A percentile compares a stretch with the other conserved stretches of the same genome.
phyloP scores from a whole-genome alignment of 2,329 filamentous ascomycete species.

The Beauveria pseudobassiana region DNA sequence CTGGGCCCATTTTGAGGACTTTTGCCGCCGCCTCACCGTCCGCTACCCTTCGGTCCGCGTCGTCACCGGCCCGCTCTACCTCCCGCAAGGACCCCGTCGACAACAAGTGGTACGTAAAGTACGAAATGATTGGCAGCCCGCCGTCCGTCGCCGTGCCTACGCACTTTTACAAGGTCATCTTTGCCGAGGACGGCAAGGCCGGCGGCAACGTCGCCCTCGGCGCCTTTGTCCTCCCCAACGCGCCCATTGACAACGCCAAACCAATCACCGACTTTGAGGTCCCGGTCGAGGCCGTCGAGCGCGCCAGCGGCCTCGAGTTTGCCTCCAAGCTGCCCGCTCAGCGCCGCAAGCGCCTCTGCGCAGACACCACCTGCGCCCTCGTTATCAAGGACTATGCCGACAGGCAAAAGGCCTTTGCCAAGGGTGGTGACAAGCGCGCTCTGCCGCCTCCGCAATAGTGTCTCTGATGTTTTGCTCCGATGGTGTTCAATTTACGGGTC shows the following conservation, averaged over 20 bases:
- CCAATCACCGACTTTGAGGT: slow-evolving; percentile 90
- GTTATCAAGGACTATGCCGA: slow-evolving; percentile 72
- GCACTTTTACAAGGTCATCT: slow-evolving; percentile 99
- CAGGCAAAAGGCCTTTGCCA: slow-evolving; percentile 50
- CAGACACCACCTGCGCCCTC: slow-evolving; percentile 77
- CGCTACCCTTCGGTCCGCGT: slow-evolving; percentile 82
- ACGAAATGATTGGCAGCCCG: slow-evolving; percentile 91
- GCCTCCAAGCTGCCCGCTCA: slow-evolving; percentile 66
- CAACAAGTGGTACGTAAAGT: slow-evolving; percentile 90
- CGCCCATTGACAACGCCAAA: slow-evolving; percentile 78
- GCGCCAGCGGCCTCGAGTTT: slow-evolving; percentile 88
- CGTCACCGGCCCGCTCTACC: slow-evolving; percentile 88
- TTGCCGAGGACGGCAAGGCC: slow-evolving; percentile 71
- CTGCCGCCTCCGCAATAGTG: slow-evolving; percentile 14
- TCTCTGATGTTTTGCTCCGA: no score
- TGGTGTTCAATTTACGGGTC: not conserved
- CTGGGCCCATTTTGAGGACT: slow-evolving; percentile 98
- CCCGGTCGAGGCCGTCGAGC: slow-evolving; percentile 84
- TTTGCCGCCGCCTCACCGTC: slow-evolving; percentile 75
- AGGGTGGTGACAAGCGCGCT: slow-evolving; percentile 23
- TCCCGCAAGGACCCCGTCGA: slow-evolving; percentile 71
- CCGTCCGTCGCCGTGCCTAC: slow-evolving; percentile 94
- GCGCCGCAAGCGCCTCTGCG: slow-evolving; percentile 72
- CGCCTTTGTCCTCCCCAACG: slow-evolving; percentile 93
- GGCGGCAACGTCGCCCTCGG: slow-evolving; percentile 77